Base-by-base conservation (phyloP, 768 basidiomycete genomes). In the Clitopilus passeckerianus region DNA sequence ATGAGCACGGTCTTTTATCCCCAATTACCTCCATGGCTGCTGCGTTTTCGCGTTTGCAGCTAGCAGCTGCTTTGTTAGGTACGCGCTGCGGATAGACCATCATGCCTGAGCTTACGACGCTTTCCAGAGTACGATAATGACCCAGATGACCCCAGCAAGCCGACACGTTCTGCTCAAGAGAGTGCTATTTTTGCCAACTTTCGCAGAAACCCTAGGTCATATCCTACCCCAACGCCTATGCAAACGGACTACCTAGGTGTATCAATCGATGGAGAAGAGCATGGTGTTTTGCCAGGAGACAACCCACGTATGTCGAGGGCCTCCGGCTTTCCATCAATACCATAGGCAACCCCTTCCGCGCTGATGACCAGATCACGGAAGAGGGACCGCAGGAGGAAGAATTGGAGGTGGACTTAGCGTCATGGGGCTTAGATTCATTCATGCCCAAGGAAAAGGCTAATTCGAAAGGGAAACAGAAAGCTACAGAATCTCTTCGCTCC, bases 111-210 rank as follows among this genome's bases (percentile, higher is more conserved):
- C 58, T 27, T 52, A 16, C 33, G 27, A 54, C 12, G 58, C 53
- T 46, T 61, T 65, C 18, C 62, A 95, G 93, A 95, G 72, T 95
- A 95, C 69, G 93, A 95, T 79, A 95, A 95, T 63, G 91, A 95
- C 69, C 78, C 82, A 34, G 75, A 80, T n/a, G 78, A 92, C 68
- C 86, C 87, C 6, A 72, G 84, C 56, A 79, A 75, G 10, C 84
- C 85, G 7, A 73, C 77, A 62, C 82, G 80, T 58, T 87, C 83
- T 53, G 91, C 91, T 3, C 83, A 91, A 46, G 90, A 93, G 60
- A 93, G 91, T 61, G 92, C 91, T 55, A 89, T 94, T 60, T 93
- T 94, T 66, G 80, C 88, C n/a, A 87, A 90, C 69, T 76, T 91
- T 41, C 85, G 89, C 33, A 83, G 81, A 55, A 78, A 75, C 62